Percentiles rank a stretch among this genome's conserved stretches.
Evolutionary conservation across 352 stramenopile species (phyloP).

Genomic region (Peronospora belbahrii): DNA sequence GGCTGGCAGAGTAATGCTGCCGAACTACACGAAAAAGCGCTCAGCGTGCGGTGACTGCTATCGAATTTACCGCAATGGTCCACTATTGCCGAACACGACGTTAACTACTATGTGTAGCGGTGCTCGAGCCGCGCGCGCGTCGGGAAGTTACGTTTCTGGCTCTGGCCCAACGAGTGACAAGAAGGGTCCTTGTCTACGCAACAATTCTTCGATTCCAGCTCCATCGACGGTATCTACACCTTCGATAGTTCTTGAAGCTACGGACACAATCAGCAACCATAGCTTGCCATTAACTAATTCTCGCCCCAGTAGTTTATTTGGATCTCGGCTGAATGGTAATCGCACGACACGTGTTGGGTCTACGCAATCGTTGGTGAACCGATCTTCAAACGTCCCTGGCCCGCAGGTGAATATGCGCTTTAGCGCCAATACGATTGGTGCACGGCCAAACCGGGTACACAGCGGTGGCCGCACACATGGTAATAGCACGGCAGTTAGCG

Average conservation of each 20-base stretch:
- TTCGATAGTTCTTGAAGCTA: constrained; percentile 19
- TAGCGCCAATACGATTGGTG: constrained; percentile 29
- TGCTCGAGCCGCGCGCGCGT: constrained; percentile 17
- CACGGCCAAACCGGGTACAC: constrained; percentile 15
- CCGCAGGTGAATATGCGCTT: constrained; percentile 48
- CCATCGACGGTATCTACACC: constrained; percentile 23
- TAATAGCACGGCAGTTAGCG: constrained; percentile 35
- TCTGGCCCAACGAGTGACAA: constrained; percentile 17
- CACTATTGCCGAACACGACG: constrained; percentile 31
- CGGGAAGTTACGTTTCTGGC: constrained; percentile 19
- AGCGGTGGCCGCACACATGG: constrained; percentile 20
- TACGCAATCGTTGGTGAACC: constrained; percentile 39
- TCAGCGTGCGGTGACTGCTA: constrained; percentile 75
- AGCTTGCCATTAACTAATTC: constrained; percentile 21
- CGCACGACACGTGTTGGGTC: constrained; percentile 36
- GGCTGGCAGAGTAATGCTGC: constrained; percentile 57
- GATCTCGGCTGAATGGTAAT: constrained; percentile 13
- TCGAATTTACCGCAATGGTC: constrained; percentile 47
- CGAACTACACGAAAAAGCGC: constrained; percentile 54
- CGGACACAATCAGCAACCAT: constrained; percentile 23
- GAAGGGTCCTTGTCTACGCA: constrained; percentile 20
- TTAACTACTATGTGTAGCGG: constrained; percentile 10
- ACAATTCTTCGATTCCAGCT: constrained; percentile 7
- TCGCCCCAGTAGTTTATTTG: constrained; percentile 15
- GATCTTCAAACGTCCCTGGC: constrained; percentile 34